phyloP scores from a whole-genome alignment of 495 filamentous ascomycete species.

The Letharia lupina region DNA sequence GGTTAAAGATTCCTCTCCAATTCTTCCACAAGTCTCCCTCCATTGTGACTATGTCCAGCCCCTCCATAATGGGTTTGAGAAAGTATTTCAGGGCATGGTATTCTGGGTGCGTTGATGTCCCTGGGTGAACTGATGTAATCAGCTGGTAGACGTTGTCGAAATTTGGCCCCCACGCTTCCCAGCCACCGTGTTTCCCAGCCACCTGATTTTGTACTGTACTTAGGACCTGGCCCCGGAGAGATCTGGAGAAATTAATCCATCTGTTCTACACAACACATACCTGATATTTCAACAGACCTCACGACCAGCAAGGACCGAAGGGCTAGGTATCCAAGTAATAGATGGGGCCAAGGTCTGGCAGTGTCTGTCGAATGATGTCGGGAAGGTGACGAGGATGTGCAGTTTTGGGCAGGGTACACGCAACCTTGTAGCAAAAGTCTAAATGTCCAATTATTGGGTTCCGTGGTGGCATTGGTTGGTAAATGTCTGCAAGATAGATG shows the following conservation, averaged over 20 bases:
- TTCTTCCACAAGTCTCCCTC: constrained; percentile 33
- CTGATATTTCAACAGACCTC: too few species aligned
- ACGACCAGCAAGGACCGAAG: constrained; percentile 26
- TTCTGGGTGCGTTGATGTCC: constrained; percentile 19
- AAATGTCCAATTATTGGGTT: constrained; percentile 16
- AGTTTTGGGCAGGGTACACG: constrained; percentile 14
- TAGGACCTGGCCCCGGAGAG: too few species aligned
- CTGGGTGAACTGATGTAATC: constrained; percentile 22
- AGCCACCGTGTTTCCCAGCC: too few species aligned
- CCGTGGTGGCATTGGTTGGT: constrained; percentile 16
- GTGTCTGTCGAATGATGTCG: not conserved
- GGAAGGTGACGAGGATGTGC: constrained; percentile 23
- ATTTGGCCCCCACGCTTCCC: too few species aligned
- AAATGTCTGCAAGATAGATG: not conserved
- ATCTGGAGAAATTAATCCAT: too few species aligned
- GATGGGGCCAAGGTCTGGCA: constrained; percentile 23
- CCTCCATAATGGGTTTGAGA: constrained; percentile 28
- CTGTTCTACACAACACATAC: too few species aligned
- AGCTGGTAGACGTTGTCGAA: constrained; percentile 7
- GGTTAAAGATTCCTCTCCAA: constrained; percentile 33
- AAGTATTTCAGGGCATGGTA: constrained; percentile 16
- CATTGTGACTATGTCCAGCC: constrained; percentile 29
- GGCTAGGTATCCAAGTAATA: constrained; percentile 32
- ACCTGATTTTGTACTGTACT: too few species aligned
- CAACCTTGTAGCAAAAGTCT: not conserved